Conservation (phyloP, 441 rosid species). For the Pelargonium citronellum region DNA sequence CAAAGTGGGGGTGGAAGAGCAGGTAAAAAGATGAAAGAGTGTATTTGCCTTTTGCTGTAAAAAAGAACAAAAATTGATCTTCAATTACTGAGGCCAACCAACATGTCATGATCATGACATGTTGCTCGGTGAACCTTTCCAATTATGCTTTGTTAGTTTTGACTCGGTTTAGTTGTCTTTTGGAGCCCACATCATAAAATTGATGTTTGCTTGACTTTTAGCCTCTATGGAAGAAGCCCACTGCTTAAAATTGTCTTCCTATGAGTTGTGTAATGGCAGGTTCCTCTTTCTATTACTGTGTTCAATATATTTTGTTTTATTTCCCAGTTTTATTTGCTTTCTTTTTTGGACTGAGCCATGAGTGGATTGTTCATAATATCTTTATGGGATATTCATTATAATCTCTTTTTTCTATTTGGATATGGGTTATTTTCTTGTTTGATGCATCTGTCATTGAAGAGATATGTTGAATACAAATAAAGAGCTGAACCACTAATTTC, state of each 20-base stretch:
- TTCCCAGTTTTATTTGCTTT: not conserved
- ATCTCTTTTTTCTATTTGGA: not conserved
- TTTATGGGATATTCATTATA: not conserved
- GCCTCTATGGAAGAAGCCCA: not conserved
- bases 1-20: not conserved
- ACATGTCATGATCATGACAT: not conserved
- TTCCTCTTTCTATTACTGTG: not conserved
- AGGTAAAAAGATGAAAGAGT: not conserved
- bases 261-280: not conserved
- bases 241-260: not conserved
- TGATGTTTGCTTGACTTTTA: conserved; percentile 3
- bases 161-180: not conserved
- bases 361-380: not conserved
- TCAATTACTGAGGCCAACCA: conserved; percentile 4
- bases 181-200: not conserved
- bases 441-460: not conserved
- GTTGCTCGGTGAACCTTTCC: not conserved
- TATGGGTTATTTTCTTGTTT: not conserved
- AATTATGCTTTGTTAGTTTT: not conserved
- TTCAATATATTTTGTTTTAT: not conserved
- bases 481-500: not conserved
- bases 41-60: not conserved
- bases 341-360: not conserved
- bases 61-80: not conserved
- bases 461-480: not conserved